Base-by-base conservation (phyloP, 495 filamentous ascomycete species). In the Aspergillus ellipticus region DNA sequence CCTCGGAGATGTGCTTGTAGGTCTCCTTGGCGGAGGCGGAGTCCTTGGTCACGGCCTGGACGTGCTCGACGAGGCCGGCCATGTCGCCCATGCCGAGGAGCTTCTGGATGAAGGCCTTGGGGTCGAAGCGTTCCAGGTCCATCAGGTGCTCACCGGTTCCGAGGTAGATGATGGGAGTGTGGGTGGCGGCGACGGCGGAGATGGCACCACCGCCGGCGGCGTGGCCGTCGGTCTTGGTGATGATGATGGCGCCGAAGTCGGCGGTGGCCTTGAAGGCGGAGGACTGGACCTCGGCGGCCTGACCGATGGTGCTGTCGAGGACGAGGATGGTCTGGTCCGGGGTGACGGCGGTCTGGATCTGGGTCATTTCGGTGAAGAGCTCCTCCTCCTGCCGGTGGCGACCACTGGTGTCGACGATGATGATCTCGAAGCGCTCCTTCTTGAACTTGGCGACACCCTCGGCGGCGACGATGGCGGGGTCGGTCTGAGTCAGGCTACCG, bases 281-380 rank as follows among this genome's bases (percentile, higher is more conserved):
- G 22, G 89, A 91, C 64, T 99, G 94, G 2, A 87, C 88, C 72
- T 99, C 94, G 4, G 94, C 94, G 55, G 90, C 86, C 71, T 99
- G 94, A 60, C 94, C 94, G 63, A 99, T 97, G 41, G 89, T 92
- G 21, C 93, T 87, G 73, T 99, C 94, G 21, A 99, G 82, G 42
- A 97, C 95, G 83, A 99, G 93, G 64, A 99, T 95, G 2, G 94
- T 99, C 74, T 99, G 94, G 68, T 99, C 90, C 0, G 94, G 95
- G 35, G 83, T 86, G 35, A 97, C 89, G 2, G 94, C 95, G 10
- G 79, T 77, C 66, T 97, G 94, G 55, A 99, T 97, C 70, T 99
- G 91, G 56, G 90, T 85, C 94, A 99, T 99, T 69, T 99, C 94
- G 35, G 90, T 89, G 70, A 99, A 99, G 10, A 99, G 78, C 19